Base-by-base conservation (phyloP, 106 monocot genomes). In the Platanthera guangdongensis region DNA sequence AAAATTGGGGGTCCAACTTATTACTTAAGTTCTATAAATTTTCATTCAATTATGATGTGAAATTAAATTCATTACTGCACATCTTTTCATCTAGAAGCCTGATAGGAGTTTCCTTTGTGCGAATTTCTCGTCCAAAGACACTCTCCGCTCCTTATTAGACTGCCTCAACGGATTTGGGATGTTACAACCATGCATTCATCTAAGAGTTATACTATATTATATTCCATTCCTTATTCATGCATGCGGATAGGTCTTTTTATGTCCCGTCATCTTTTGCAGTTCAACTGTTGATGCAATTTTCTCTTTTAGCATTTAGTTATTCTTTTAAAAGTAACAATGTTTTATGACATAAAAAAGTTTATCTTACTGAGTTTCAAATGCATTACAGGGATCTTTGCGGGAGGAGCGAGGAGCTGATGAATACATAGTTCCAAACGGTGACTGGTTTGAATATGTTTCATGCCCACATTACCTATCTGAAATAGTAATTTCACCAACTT, bases 381-480 rank as follows among this genome's bases (percentile, higher is more conserved):
- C 46, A 83, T 85, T 19, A 64, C 83, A 96, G 96, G 96, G 97
- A 71, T 89, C 89, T 60, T 68, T 97, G 75, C 80, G 97, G 10
- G 80, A 86, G 57, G 78, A 85, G 28, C 82, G 65, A 84, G 80
- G 80, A 78, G 79, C 81, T 77, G 81, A 91, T 79, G 91, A 87
- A 69, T 97, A 97, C 80, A 75, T 91, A 19, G 75, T 97, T 45
- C 93, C 93, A 57, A 79, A 83, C 76, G 97, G 97, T 13, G 97
- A 97, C 80, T 97, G 97, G 97, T 97, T 97, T 84, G 84, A 85
- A 54, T 72, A 82, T 73, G 93, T 91, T 52, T 97, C 97, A 14
- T 91, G 86, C 71, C 84, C 93, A 18, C 97, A 97, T 82, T 97
- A 97, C 74, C 85, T 97, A 80, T 89, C 89, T 73, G 97, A 97